phyloP scores from a whole-genome alignment of 176 grass and related monocot genomes.

The Oryza rufipogon region DNA sequence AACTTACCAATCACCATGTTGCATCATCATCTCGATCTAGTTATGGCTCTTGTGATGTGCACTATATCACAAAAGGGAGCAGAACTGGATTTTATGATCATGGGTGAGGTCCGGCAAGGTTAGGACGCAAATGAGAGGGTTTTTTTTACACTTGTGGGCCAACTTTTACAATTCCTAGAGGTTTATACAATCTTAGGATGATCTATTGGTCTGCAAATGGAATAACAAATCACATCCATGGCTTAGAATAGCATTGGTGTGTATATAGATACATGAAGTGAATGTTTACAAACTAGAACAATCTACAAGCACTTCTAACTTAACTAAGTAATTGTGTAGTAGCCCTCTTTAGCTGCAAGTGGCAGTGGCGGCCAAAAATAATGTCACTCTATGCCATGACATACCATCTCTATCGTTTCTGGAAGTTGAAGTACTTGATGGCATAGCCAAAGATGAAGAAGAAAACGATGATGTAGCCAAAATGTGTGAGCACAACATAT shows the following conservation, averaged over 20 bases:
- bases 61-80: too few relatives aligned
- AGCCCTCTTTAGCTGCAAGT: neutral
- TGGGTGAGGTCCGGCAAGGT: too few relatives aligned
- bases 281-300: neutral
- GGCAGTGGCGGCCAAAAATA: neutral
- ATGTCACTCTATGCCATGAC: neutral
- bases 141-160: too few relatives aligned
- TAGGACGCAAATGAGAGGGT: neutral
- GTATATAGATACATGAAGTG: neutral
- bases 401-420: conserved; percentile 57
- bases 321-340: neutral
- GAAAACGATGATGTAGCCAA: conserved; percentile 61
- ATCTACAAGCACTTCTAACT: neutral
- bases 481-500: conserved; percentile 61
- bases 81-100: too few relatives aligned
- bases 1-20: too few relatives aligned
- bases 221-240: neutral
- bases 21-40: too few relatives aligned
- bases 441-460: conserved; percentile 77
- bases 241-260: neutral
- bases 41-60: too few relatives aligned
- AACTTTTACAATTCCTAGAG: too few relatives aligned
- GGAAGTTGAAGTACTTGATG: conserved; percentile 87
- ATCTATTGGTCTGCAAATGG: neutral
- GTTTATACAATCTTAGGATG: neutral